Evolutionary conservation across 352 stramenopile genomes (phyloP).

Genomic region (Phytophthora ohioensis): DNA sequence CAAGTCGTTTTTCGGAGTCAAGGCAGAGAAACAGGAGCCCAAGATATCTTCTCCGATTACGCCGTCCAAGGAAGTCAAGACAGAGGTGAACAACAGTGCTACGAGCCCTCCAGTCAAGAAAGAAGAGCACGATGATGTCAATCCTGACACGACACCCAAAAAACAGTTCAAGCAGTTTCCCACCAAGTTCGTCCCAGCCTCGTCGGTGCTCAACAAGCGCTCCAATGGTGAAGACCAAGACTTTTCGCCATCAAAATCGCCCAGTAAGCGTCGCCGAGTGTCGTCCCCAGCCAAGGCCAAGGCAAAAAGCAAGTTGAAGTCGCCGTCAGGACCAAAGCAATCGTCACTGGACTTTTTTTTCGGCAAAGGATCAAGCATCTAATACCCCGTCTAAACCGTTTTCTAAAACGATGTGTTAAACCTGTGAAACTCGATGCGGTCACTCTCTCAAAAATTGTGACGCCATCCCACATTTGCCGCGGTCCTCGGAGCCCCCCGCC

Average conservation of each 20-base stretch:
- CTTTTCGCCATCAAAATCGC: neutral
- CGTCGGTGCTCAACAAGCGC: slow-evolving; percentile 55
- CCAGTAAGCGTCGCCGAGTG: slow-evolving; percentile 34
- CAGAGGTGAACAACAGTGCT: neutral
- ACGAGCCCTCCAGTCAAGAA: slow-evolving; percentile 21
- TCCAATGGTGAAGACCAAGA: slow-evolving; percentile 12
- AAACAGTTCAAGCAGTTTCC: slow-evolving; percentile 33
- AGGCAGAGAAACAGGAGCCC: slow-evolving; percentile 44
- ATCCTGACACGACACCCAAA: slow-evolving; percentile 9
- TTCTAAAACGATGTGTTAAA: neutral
- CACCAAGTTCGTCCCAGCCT: slow-evolving; percentile 55
- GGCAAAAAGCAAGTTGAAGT: slow-evolving; percentile 37
- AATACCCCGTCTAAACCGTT: slow-evolving; percentile 18
- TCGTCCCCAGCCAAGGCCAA: slow-evolving; percentile 28
- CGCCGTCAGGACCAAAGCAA: slow-evolving; percentile 41
- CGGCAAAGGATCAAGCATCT: slow-evolving; percentile 38
- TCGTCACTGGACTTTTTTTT: slow-evolving; percentile 63
- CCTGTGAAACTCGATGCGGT: slow-evolving; percentile 19
- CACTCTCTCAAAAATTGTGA: slow-evolving; percentile 29
- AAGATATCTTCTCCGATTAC: neutral
- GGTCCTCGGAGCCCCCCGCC: slow-evolving; percentile 17
- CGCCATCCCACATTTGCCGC: slow-evolving; percentile 15
- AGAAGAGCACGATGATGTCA: slow-evolving; percentile 19
- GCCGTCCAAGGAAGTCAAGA: slow-evolving; percentile 17
- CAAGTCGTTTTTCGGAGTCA: slow-evolving; percentile 69